Conservation (phyloP, 2,329 filamentous ascomycete genomes). For the Seiridium cupressi region DNA sequence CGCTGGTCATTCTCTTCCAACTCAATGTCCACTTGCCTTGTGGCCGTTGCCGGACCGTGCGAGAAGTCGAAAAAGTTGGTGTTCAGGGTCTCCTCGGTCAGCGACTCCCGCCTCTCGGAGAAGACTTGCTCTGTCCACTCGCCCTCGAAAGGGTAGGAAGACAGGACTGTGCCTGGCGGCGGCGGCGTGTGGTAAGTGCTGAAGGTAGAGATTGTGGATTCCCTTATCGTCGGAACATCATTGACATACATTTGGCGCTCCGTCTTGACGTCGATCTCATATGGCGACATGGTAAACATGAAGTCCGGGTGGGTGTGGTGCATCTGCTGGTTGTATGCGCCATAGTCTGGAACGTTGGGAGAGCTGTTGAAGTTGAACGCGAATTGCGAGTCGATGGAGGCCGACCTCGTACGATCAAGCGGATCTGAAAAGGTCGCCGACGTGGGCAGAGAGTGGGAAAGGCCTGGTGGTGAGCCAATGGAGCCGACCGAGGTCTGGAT, state of each 20-base stretch:
- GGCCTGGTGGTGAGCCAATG: conserved; percentile 68
- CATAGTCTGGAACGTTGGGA: conserved; percentile 52
- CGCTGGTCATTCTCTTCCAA: conserved; percentile 86
- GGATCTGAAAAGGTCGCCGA: conserved; percentile 78
- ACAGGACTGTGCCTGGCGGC: conserved; percentile 64
- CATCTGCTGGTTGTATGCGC: conserved; percentile 62
- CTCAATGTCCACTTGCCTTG: conserved; percentile 71
- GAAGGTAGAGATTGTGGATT: conserved; percentile 89
- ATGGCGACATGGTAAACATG: conserved; percentile 65
- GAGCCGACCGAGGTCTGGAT: conserved; percentile 60
- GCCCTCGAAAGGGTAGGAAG: conserved; percentile 57
- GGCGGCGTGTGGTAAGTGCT: conserved; percentile 85
- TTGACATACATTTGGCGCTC: conserved; percentile 93
- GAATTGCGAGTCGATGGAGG: conserved; percentile 78
- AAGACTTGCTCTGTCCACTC: conserved; percentile 74
- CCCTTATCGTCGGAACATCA: conserved; percentile 78
- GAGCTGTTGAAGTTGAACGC: conserved; percentile 73
- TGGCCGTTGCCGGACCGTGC: conserved; percentile 61
- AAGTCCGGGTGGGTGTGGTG: conserved; percentile 54
- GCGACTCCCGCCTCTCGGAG: conserved; percentile 66
- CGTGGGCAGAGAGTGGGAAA: conserved; percentile 79
- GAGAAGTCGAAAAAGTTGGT: conserved; percentile 83
- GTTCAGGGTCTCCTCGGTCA: conserved; percentile 64
- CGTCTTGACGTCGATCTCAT: conserved; percentile 94
- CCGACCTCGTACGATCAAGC: conserved; percentile 69